phyloP scores from a whole-genome alignment of 805 yeast genomes.

The Starmerella potacharoeniae region DNA sequence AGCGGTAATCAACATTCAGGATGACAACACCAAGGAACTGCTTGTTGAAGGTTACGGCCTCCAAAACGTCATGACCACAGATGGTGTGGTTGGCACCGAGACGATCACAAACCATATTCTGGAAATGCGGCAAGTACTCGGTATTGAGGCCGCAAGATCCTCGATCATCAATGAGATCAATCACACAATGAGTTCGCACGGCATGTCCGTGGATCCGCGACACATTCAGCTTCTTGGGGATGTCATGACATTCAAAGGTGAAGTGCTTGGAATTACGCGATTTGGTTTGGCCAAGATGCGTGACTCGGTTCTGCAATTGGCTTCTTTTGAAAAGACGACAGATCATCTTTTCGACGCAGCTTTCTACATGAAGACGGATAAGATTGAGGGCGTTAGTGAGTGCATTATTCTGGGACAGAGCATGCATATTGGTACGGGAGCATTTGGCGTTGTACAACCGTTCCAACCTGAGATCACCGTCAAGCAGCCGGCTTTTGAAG shows the following conservation, averaged over 20 bases:
- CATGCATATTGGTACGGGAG: conserved; percentile 95
- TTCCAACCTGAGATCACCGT: conserved; percentile 19
- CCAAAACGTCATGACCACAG: conserved; percentile 92
- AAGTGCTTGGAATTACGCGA: conserved; percentile 93
- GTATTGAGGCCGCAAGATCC: conserved; percentile 95
- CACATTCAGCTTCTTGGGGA: conserved; percentile 95
- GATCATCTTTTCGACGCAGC: conserved; percentile 98
- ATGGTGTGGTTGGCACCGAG: conserved; percentile 82
- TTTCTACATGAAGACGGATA: conserved; percentile 91
- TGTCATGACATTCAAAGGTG: conserved; percentile 98
- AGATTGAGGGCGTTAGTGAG: conserved; percentile 94
- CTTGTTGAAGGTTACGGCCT: conserved; percentile 97
- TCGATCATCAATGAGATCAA: conserved; percentile 90
- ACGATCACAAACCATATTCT: conserved; percentile 86
- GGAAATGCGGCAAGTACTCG: conserved; percentile 79
- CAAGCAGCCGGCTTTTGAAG: conserved; percentile 22
- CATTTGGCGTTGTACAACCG: conserved; percentile 57
- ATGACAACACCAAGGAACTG: conserved; percentile 70
- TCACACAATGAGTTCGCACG: conserved; percentile 97
- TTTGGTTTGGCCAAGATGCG: conserved; percentile 98
- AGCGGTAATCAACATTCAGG: conserved; percentile 89
- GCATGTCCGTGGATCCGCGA: conserved; percentile 99
- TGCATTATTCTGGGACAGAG: conserved; percentile 96
- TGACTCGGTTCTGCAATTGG: conserved; percentile 91
- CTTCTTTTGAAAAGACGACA: conserved; percentile 95